Base-by-base conservation (phyloP, 495 filamentous ascomycete species). In the Chaetomium tenue region DNA sequence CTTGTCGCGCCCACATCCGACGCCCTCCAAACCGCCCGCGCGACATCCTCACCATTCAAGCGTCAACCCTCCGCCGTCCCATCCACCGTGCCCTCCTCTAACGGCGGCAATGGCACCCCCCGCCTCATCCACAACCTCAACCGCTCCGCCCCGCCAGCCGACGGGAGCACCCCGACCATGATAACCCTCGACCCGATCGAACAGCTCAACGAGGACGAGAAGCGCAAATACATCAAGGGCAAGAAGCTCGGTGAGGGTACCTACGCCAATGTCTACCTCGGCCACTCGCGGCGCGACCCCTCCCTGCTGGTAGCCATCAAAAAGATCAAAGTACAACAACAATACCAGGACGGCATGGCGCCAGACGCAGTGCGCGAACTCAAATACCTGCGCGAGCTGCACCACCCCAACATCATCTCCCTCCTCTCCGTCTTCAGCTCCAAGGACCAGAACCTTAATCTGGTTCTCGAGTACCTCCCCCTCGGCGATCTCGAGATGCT, bases 361-460 rank as follows among this genome's bases (percentile, higher is more conserved):
- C 91, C 93, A 80, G 95, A 99, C 76, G 91, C 93, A 18, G 88
- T 98, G 66, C 91, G 95, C 64, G 95, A 99, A 79, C 86, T 98
- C 71, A 95, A 94, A 72, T 89, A 90, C 75, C 83, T 98, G 11
- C 93, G 95, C 72, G 95, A 98, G 76, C 84, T 98, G n/a, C 88
- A 86, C 12, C 94, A 98, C 74, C 91, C 92, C 3, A 98, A 98
- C 76, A 91, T 99, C 74, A 96, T 98, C 72, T 86, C 88, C 3
- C 83, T 99, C 5, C 84, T 93, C 66, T 87, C 91, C 67, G 92
- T 98, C 60, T 99, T 97, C 82, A 90, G 87, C 46, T 91, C 89
- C 65, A 96, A 96, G 70, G 89, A 93, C 77, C 80, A 82, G 70
- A 98, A 97, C 74, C 87, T 98, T 64, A 96, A 94, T 72, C 81